phyloP scores from a whole-genome alignment of 2,329 filamentous ascomycete species.

The Colletotrichum sublineola region DNA sequence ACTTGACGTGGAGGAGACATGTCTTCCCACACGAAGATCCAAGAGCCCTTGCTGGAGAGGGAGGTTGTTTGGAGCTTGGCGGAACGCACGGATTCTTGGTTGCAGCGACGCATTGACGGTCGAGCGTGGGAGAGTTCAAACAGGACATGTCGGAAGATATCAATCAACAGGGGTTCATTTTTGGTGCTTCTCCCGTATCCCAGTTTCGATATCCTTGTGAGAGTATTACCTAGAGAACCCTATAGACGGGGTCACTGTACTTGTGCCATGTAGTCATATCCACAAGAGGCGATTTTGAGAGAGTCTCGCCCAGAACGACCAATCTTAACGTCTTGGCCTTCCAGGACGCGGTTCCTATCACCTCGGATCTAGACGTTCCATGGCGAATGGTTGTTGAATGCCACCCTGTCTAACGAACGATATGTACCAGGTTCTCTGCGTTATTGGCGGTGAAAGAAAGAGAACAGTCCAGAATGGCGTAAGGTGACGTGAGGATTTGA shows the following conservation, averaged over 20 bases:
- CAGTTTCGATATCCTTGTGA: neutral
- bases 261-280: neutral
- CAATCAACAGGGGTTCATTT: conserved; percentile 3
- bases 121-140: conserved; percentile 32
- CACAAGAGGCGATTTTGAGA: neutral
- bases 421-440: conserved; percentile 17
- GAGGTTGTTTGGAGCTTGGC: conserved; percentile 35
- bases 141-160: conserved; percentile 35
- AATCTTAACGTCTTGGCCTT: conserved; percentile 13
- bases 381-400: conserved; percentile 14
- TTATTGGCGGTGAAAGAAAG: conserved; percentile 5
- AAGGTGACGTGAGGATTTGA: conserved; percentile 14
- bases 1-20: conserved; percentile 32
- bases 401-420: conserved; percentile 27
- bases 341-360: conserved; percentile 19
- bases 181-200: neutral
- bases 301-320: conserved; percentile 4
- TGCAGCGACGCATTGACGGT: conserved; percentile 34
- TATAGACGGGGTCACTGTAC: neutral
- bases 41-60: conserved; percentile 20
- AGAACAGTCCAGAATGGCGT: neutral
- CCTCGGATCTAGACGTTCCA: conserved; percentile 27
- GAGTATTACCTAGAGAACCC: neutral
- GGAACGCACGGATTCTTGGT: conserved; percentile 33
- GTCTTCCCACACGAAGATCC: conserved; percentile 30